Conservation (phyloP, 2,329 filamentous ascomycete species). For the Fusarium denticulatum region DNA sequence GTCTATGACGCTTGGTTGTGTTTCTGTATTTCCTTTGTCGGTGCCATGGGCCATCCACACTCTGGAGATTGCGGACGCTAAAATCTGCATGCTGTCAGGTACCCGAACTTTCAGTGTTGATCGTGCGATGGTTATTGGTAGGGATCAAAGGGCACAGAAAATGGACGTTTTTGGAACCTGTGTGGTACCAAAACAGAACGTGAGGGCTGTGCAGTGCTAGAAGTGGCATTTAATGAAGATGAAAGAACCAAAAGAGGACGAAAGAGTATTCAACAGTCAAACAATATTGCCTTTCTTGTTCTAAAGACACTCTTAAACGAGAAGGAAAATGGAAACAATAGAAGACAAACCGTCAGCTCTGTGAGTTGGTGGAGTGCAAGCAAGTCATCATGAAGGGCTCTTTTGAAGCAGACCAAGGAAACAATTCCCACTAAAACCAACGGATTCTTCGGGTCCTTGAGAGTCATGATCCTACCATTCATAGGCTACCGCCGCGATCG, state of each 20-base stretch:
- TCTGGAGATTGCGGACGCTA: constrained; percentile 8
- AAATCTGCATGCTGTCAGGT: constrained; percentile 30
- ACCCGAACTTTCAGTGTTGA: constrained; percentile 14
- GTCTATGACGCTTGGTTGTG: constrained; percentile 22
- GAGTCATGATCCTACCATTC: not conserved
- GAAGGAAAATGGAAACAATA: not conserved
- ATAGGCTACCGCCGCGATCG: constrained; percentile 6
- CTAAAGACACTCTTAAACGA: not conserved
- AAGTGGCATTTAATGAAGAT: not conserved
- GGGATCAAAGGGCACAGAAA: not conserved
- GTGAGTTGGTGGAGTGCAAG: not conserved
- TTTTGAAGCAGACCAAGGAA: constrained; percentile 2
- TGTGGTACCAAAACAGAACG: not conserved
- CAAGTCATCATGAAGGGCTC: not conserved
- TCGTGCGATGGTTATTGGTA: not conserved
- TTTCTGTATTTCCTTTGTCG: not conserved
- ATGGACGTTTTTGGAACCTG: not conserved
- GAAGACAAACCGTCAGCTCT: not conserved
- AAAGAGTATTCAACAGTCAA: not conserved
- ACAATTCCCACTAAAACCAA: not conserved
- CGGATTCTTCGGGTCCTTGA: not conserved
- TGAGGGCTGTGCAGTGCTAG: not conserved
- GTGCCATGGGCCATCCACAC: not conserved
- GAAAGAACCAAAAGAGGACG: not conserved
- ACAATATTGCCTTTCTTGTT: not conserved